These are phyloP conservation scores for Dendrobium officinale DNA, from an alignment of 106 monocot genomes.

Conservation along the genomic window DNA sequence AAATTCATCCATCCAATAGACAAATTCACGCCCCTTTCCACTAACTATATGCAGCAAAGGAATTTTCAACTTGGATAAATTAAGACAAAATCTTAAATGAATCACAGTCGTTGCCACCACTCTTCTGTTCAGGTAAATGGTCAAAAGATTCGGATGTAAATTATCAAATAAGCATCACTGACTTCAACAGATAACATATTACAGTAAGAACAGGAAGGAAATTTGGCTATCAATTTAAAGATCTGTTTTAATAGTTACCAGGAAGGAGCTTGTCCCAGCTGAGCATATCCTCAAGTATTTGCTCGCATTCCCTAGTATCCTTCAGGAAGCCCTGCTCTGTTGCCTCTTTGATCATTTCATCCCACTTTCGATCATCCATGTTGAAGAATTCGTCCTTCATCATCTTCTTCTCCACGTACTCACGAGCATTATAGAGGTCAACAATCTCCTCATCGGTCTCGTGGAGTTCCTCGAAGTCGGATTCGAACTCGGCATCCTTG, in stretches of 20 bases:
- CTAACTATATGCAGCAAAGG: neutral
- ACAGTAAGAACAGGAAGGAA: neutral
- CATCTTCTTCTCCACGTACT: conserved; percentile 64
- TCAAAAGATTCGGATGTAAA: neutral
- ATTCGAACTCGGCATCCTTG: conserved; percentile 68
- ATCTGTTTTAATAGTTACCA: conserved; percentile 25
- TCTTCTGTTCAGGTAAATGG: neutral
- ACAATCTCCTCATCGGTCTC: conserved; percentile 80
- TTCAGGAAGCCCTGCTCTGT: conserved; percentile 59
- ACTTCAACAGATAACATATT: neutral
- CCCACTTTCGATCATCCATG: conserved; percentile 45
- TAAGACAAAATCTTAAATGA: neutral
- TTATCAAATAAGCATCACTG: neutral
- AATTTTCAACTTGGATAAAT: neutral
- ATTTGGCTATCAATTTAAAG: neutral
- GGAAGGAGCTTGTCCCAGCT: conserved; percentile 87
- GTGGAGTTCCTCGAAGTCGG: conserved; percentile 76
- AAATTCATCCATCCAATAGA: neutral
- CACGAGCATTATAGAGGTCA: conserved; percentile 60
- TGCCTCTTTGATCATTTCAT: conserved; percentile 67
- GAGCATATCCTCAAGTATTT: conserved; percentile 93
- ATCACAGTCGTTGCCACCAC: neutral
- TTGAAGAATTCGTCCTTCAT: conserved; percentile 65
- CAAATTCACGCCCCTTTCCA: neutral
- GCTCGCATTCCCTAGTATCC: conserved; percentile 79